Conservation (phyloP, 371 early-diverging fungal species). For the Rhizopus stolonifer region DNA sequence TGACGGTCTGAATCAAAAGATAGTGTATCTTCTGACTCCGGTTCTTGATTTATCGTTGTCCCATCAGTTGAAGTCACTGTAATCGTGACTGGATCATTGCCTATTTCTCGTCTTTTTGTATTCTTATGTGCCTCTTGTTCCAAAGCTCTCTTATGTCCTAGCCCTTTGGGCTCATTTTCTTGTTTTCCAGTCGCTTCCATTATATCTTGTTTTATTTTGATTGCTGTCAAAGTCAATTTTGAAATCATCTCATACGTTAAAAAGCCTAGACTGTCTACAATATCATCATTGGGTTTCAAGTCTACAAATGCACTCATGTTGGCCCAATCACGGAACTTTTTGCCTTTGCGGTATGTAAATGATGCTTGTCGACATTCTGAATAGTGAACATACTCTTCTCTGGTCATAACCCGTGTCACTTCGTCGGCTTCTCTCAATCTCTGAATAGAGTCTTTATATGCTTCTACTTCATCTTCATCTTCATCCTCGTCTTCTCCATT, state of each 20-base stretch:
- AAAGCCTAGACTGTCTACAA: conserved; percentile 96
- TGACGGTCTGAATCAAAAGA: conserved; percentile 33
- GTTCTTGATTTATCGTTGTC: not conserved
- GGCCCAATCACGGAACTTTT: conserved; percentile 96
- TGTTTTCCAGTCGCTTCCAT: conserved; percentile 28
- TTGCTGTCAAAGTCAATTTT: conserved; percentile 83
- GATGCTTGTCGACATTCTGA: conserved; percentile 98
- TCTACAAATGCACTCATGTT: conserved; percentile 84
- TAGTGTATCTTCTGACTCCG: conserved; percentile 23
- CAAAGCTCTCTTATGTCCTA: conserved; percentile 34
- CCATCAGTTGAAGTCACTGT: conserved; percentile 5
- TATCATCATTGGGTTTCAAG: conserved; percentile 90
- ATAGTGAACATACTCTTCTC: conserved; percentile 98
- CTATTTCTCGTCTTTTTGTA: conserved; percentile 1
- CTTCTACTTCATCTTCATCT: conserved; percentile 85
- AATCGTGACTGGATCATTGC: not conserved
- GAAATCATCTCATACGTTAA: conserved; percentile 96
- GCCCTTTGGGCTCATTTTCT: conserved; percentile 23
- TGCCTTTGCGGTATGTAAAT: conserved; percentile 93
- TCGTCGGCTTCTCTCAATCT: conserved; percentile 83
- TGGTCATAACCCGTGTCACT: conserved; percentile 93
- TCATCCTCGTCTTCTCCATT: conserved; percentile 78
- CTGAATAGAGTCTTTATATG: conserved; percentile 84
- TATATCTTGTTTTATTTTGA: conserved; percentile 70
- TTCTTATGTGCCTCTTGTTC: conserved; percentile 44